Base-by-base conservation (phyloP, 345 rosid genomes). In the Laguncularia racemosa region DNA sequence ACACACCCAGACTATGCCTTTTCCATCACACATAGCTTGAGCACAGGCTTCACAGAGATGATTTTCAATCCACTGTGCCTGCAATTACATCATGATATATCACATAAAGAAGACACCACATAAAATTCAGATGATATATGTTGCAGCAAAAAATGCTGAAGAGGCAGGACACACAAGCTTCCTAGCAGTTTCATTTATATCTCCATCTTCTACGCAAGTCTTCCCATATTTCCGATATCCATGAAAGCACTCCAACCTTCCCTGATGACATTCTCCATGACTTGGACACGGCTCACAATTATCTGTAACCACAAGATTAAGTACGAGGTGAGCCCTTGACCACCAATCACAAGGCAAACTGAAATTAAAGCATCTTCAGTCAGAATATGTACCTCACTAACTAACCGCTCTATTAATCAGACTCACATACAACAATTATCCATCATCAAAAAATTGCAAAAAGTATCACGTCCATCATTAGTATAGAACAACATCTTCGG, bases 161-260 rank as follows among this genome's bases (percentile, higher is more conserved):
- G 72, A 73, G 38, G 46, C 62, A 59, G 63, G 58, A 76, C 86
- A 53, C 64, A 91, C 98, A 80, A 91, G 72, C 82, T 80, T 80
- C 76, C 71, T 75, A 67, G 92, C 85, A 59, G 81, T 79, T 74
- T 88, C 79, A 71, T 74, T 62, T 66, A 88, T 72, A 69, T 81
- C 78, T 71, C 78, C 85, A 73, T 88, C 98, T 80, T 88, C 98
- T 60, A 84, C n/a, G 48, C 98, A 91, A 50, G 75, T 56, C 67
- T 70, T 74, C 57, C 82, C 79, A 38, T 73, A 71, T 73, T 62
- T 78, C 62, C 73, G 74, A 61, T 76, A 86, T 26, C 98, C 96
- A 66, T 55, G 77, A 57, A 53, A 50, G 71, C 96, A 91, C 63
- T 84, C 76, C 81, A 91, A 60, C 60, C 78, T 69, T 17, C 93